phyloP scores from a whole-genome alignment of 2,329 filamentous ascomycete species.

The Neofusicoccum sp. region DNA sequence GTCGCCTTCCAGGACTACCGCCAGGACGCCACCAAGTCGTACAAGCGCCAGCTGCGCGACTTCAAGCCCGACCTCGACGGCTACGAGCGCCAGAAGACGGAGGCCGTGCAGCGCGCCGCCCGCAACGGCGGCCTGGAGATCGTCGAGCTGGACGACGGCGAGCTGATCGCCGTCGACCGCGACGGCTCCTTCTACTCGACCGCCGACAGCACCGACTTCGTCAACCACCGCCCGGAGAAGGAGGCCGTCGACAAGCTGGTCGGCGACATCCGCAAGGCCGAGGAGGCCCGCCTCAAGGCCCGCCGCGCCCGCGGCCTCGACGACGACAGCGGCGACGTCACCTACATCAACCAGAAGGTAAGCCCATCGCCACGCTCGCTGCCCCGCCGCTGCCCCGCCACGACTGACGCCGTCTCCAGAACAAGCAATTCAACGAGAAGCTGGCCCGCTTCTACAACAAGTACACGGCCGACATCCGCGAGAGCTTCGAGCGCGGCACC shows the following conservation, averaged over 20 bases:
- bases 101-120: conserved; percentile 80
- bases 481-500: conserved; percentile 95
- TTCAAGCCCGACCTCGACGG: conserved; percentile 73
- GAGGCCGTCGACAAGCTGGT: conserved; percentile 86
- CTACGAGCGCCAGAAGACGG: conserved; percentile 86
- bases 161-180: conserved; percentile 90
- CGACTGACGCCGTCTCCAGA: conserved; percentile 41
- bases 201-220: conserved; percentile 75
- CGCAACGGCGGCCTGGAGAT: conserved; percentile 84
- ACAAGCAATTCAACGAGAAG: conserved; percentile 99
- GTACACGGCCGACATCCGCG: conserved; percentile 94
- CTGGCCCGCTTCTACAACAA: conserved; percentile 95
- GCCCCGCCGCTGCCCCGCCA: no score
- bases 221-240: conserved; percentile 82
- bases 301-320: conserved; percentile 73
- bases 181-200: conserved; percentile 90
- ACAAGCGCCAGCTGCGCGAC: conserved; percentile 83
- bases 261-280: conserved; percentile 79
- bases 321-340: conserved; percentile 80
- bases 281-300: conserved; percentile 84
- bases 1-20: conserved; percentile 88
- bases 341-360: conserved; percentile 96
- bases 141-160: conserved; percentile 90
- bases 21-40: conserved; percentile 85
- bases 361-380: no score